phyloP scores from a whole-genome alignment of 106 monocot genomes.

The Ottelia alismoides region DNA sequence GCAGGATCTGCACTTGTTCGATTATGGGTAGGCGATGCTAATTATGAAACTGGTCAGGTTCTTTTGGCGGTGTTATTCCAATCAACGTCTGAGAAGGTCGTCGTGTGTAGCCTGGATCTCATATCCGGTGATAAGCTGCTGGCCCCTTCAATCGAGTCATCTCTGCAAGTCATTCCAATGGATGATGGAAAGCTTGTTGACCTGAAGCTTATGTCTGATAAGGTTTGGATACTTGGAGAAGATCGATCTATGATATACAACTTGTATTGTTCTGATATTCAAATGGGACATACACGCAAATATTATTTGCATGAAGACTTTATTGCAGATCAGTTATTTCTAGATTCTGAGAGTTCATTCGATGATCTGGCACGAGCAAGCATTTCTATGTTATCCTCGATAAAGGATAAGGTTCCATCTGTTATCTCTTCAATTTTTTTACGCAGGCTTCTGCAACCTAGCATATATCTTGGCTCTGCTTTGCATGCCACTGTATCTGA shows the following conservation, averaged over 20 bases:
- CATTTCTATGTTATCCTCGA: neutral
- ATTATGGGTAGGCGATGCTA: conserved; percentile 53
- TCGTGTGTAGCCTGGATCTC: conserved; percentile 36
- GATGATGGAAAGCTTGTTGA: conserved; percentile 73
- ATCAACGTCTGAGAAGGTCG: conserved; percentile 25
- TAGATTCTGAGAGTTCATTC: too few relatives aligned
- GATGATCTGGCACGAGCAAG: too few relatives aligned
- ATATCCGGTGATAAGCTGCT: conserved; percentile 39
- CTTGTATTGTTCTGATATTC: conserved; percentile 37
- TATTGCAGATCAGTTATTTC: too few relatives aligned
- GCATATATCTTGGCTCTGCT: conserved; percentile 6
- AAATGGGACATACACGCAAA: too few relatives aligned
- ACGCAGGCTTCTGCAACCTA: conserved; percentile 12
- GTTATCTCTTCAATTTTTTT: conserved; percentile 15
- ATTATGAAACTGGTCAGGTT: conserved; percentile 35
- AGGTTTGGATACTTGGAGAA: conserved; percentile 88
- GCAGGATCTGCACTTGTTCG: too few relatives aligned
- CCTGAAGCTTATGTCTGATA: conserved; percentile 47
- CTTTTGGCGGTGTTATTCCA: conserved; percentile 52
- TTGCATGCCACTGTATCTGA: conserved; percentile 11
- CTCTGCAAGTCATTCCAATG: conserved; percentile 27
- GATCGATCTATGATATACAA: conserved; percentile 57
- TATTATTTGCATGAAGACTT: too few relatives aligned
- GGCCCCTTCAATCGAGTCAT: conserved; percentile 35
- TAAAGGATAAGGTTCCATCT: conserved; percentile 10